These are phyloP conservation scores for Syzygium jambos DNA, from an alignment of 345 rosid genomes.

Conservation along the genomic window DNA sequence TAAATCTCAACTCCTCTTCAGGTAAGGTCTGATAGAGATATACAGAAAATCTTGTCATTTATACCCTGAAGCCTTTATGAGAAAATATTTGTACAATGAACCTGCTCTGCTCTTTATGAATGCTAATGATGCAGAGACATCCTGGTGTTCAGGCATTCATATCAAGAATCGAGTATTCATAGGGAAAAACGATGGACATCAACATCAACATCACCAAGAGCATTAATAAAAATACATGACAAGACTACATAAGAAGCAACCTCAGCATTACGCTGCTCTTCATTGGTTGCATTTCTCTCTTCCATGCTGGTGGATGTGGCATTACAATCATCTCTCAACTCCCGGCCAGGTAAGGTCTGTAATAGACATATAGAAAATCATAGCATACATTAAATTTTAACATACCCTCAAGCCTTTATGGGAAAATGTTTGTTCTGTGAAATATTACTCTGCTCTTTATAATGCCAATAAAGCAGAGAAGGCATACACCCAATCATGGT, in stretches of 20 bases:
- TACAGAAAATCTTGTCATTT: neutral
- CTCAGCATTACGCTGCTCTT: constrained; percentile 5
- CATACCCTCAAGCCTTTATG: neutral
- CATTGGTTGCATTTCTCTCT: constrained; percentile 17
- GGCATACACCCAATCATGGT: neutral
- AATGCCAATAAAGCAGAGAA: neutral
- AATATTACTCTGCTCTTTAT: neutral
- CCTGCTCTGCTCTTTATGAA: neutral
- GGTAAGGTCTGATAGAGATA: neutral
- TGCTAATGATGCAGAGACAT: neutral
- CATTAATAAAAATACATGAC: neutral
- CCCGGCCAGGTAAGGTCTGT: neutral
- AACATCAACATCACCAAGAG: neutral
- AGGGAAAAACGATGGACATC: neutral
- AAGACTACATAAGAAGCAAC: neutral
- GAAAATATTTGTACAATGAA: neutral
- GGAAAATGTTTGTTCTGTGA: neutral
- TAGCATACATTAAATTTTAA: neutral
- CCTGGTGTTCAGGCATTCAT: neutral
- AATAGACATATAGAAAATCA: neutral
- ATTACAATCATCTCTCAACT: neutral
- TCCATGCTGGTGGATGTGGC: constrained; percentile 19
- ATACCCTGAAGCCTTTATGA: neutral
- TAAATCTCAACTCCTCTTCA: neutral
- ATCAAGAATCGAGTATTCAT: neutral